Evolutionary conservation across 2,329 filamentous ascomycete genomes (phyloP).

Genomic region (Penicillium sp.): DNA sequence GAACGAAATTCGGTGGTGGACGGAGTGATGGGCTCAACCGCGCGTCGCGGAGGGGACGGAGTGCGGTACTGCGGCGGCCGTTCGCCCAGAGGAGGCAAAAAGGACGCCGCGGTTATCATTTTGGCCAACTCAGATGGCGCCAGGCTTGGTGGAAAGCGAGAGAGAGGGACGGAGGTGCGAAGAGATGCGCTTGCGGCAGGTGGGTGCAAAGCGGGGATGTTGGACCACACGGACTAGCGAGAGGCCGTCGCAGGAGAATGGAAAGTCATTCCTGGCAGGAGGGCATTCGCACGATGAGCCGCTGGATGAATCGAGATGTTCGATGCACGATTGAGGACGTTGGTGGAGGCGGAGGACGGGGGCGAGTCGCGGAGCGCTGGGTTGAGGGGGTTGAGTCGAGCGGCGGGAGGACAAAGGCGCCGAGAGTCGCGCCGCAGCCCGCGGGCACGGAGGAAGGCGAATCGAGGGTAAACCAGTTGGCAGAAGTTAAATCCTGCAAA

Average conservation of each 20-base stretch:
- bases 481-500: conserved; percentile 21
- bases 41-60: conserved; percentile 48
- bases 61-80: conserved; percentile 47
- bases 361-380: conserved; percentile 20
- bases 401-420: conserved; percentile 29
- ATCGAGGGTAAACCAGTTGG: conserved; percentile 19
- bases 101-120: conserved; percentile 44
- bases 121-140: conserved; percentile 14
- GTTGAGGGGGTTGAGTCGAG: conserved; percentile 28
- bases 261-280: conserved; percentile 42
- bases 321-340: conserved; percentile 21
- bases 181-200: conserved; percentile 34
- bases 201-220: conserved; percentile 43
- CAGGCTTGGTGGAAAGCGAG: conserved; percentile 10
- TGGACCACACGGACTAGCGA: conserved; percentile 43
- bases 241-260: conserved; percentile 36
- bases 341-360: conserved; percentile 19
- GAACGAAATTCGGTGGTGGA: conserved; percentile 31
- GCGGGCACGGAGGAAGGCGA: conserved; percentile 18
- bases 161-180: conserved; percentile 23
- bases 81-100: conserved; percentile 33
- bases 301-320: conserved; percentile 20
- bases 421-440: conserved; percentile 26
- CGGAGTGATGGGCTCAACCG: conserved; percentile 47
- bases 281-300: conserved; percentile 25